Percentiles rank a stretch among this genome's conserved stretches.
Evolutionary conservation across 2,329 filamentous ascomycete genomes (phyloP).

Genomic region (Penicillium psychrosexuale): DNA sequence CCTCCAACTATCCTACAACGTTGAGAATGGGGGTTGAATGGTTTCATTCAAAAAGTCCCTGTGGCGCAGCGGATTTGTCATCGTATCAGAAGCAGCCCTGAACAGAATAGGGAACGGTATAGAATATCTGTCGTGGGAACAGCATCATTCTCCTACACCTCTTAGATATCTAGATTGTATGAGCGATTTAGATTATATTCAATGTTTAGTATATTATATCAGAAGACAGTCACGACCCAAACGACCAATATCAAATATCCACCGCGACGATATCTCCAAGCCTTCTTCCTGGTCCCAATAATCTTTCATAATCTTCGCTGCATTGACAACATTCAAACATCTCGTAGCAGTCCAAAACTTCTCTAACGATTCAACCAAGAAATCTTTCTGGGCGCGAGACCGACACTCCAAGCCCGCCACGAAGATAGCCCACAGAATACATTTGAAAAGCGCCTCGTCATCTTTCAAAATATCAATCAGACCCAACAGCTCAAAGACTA

Average conservation of each 20-base stretch:
- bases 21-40: too few relatives aligned
- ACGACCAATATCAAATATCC: conserved; percentile 32
- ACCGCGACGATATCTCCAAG: conserved; percentile 13
- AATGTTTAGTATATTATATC: conserved; percentile 16
- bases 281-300: conserved; percentile 24
- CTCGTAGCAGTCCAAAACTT: conserved; percentile 31
- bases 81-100: too few relatives aligned
- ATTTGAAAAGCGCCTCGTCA: conserved; percentile 30
- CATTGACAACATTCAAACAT: conserved; percentile 35
- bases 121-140: too few relatives aligned
- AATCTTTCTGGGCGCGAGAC: conserved; percentile 21
- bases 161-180: too few relatives aligned
- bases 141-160: too few relatives aligned
- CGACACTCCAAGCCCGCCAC: conserved; percentile 33
- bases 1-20: too few relatives aligned
- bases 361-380: conserved; percentile 26
- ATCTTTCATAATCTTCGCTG: conserved; percentile 26
- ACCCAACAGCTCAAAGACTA: conserved; percentile 26
- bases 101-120: too few relatives aligned
- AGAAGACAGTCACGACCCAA: conserved; percentile 32
- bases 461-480: conserved; percentile 25
- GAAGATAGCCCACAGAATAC: conserved; percentile 36
- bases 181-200: neutral
- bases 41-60: too few relatives aligned
- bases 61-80: too few relatives aligned